phyloP scores from a whole-genome alignment of 2,329 filamentous ascomycete species.

The Aurifilum marmelostoma region DNA sequence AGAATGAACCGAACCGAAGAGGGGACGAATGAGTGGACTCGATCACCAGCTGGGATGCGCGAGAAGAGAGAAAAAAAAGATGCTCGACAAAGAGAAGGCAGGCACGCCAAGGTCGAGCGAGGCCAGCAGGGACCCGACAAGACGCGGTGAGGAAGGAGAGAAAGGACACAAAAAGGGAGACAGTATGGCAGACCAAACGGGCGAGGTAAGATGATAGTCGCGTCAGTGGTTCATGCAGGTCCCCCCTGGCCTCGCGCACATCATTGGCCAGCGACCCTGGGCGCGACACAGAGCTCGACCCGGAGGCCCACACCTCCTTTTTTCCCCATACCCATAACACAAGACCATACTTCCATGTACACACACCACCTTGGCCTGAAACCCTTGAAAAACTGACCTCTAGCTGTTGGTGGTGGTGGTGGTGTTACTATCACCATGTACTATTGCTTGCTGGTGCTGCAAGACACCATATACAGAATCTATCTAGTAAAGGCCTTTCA shows the following conservation, averaged over 20 bases:
- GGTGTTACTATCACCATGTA: neutral
- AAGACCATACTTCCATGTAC: neutral
- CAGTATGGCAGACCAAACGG: neutral
- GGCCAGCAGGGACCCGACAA: neutral
- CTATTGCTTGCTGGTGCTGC: neutral
- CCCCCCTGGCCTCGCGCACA: neutral
- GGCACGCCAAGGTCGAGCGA: neutral
- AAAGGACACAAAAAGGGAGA: neutral
- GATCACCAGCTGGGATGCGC: neutral
- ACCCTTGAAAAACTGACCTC: neutral
- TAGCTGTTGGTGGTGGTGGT: neutral
- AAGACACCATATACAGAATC: neutral
- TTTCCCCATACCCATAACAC: neutral
- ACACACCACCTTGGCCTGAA: neutral
- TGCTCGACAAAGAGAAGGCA: neutral
- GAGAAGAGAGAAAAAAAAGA: too few relatives aligned
- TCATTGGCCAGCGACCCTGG: slow-evolving; percentile 11
- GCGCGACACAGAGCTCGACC: slow-evolving; percentile 1
- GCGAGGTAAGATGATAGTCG: slow-evolving; percentile 16
- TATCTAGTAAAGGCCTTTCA: too few relatives aligned
- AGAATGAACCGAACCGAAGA: neutral
- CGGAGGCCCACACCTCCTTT: slow-evolving; percentile 13
- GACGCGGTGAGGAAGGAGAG: slow-evolving; percentile 1
- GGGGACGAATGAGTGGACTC: slow-evolving; percentile 12
- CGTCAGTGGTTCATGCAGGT: slow-evolving; percentile 14